These are phyloP conservation scores for Aegilops sharonensis DNA, from an alignment of 176 grass and related monocot species.

Conservation along the genomic window DNA sequence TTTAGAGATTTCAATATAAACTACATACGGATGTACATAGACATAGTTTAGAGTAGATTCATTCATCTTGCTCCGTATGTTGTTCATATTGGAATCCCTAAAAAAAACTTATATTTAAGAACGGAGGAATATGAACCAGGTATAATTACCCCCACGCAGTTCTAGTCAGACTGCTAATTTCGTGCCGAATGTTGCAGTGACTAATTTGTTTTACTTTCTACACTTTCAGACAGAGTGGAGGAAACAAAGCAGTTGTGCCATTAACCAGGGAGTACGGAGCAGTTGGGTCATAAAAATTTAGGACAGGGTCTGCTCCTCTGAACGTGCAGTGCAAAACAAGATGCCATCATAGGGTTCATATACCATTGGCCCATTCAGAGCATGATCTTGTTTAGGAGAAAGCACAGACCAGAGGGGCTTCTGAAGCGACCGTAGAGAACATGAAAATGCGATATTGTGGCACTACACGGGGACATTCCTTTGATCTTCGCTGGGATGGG, in stretches of 20 bases:
- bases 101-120: too few species aligned
- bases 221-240: conserved; percentile 17
- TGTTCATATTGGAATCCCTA: too few species aligned
- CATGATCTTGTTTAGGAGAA: conserved; percentile 24
- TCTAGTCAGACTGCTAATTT: neutral
- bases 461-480: conserved; percentile 26
- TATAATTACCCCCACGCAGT: neutral
- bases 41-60: too few species aligned
- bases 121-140: neutral
- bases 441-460: conserved; percentile 4
- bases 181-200: neutral
- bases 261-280: conserved; percentile 36
- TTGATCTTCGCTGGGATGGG: conserved; percentile 20
- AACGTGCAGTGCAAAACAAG: conserved; percentile 24
- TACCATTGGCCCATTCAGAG: conserved; percentile 27
- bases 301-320: conserved; percentile 30
- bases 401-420: neutral
- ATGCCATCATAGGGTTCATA: conserved; percentile 35
- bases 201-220: neutral
- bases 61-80: too few species aligned
- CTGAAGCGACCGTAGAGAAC: conserved; percentile 6
- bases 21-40: too few species aligned
- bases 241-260: conserved; percentile 1
- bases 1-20: too few species aligned
- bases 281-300: conserved; percentile 46